Percentiles rank a stretch among this genome's conserved stretches.
phyloP scores from a whole-genome alignment of 345 rosid genomes.

The Sisymbrium altissimum region DNA sequence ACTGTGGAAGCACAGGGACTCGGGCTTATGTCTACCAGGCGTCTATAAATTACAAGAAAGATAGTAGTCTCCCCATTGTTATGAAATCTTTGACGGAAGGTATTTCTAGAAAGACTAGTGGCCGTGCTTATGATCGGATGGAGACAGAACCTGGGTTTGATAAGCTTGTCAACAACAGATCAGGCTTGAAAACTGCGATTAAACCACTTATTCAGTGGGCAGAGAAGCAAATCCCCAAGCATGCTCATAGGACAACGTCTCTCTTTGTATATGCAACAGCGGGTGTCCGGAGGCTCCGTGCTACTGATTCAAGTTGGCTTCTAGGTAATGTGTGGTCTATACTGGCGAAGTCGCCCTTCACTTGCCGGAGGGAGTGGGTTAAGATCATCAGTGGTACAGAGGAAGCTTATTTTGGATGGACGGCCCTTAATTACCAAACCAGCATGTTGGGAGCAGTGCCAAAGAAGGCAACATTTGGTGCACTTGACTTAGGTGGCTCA shows the following conservation, averaged over 20 bases:
- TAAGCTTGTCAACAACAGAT: slow-evolving; percentile 66
- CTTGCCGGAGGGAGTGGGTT: slow-evolving; percentile 72
- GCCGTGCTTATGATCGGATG: slow-evolving; percentile 96
- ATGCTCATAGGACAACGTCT: slow-evolving; percentile 74
- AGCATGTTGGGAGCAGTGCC: slow-evolving; percentile 63
- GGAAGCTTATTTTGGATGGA: slow-evolving; percentile 98
- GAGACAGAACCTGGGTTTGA: slow-evolving; percentile 98
- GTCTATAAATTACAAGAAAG: slow-evolving; percentile 52
- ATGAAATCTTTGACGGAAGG: slow-evolving; percentile 70
- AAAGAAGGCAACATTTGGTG: slow-evolving; percentile 81
- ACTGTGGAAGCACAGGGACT: slow-evolving; percentile 99
- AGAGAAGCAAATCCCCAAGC: slow-evolving; percentile 77
- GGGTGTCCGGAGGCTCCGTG: slow-evolving; percentile 85
- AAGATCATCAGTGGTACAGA: slow-evolving; percentile 85
- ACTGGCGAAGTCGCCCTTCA: slow-evolving; percentile 71
- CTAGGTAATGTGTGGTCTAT: slow-evolving; percentile 82
- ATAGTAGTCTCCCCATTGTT: slow-evolving; percentile 66
- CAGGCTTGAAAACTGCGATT: slow-evolving; percentile 74
- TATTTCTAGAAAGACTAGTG: slow-evolving; percentile 61
- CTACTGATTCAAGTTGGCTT: slow-evolving; percentile 84
- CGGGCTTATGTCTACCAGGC: slow-evolving; percentile 82
- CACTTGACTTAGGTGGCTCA: slow-evolving; percentile 97
- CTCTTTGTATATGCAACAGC: slow-evolving; percentile 95
- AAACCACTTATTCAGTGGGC: slow-evolving; percentile 93
- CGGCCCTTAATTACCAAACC: slow-evolving; percentile 79